Percentiles rank a stretch among this genome's conserved stretches.
These are phyloP conservation scores for Phanerochaete carnosa DNA, from an alignment of 768 basidiomycete genomes.

Conservation along the genomic window DNA sequence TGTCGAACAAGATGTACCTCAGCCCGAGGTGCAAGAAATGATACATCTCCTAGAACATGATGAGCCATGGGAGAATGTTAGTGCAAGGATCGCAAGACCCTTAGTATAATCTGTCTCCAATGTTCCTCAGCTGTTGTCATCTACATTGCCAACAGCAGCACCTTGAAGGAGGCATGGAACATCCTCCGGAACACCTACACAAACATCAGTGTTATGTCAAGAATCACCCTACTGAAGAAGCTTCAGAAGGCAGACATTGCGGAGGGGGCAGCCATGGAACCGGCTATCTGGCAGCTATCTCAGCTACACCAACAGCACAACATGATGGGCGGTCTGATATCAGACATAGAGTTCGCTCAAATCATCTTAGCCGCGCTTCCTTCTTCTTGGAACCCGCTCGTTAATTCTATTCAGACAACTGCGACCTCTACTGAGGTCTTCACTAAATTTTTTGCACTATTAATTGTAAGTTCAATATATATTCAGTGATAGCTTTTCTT, in stretches of 20 bases:
- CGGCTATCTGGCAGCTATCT: background rate
- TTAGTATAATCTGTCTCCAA: background rate
- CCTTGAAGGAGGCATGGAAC: background rate
- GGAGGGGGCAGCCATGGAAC: no score
- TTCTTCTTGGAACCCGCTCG: no score
- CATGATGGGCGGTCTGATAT: background rate
- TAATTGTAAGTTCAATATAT: no score
- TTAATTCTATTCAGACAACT: no score
- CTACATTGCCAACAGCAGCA: background rate
- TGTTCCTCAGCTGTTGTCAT: background rate
- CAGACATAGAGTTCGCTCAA: background rate
- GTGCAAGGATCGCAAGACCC: background rate
- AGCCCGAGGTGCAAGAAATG: no score
- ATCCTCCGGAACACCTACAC: background rate
- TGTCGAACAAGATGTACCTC: no score
- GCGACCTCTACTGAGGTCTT: no score
- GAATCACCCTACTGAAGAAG: background rate
- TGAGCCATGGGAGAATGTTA: no score
- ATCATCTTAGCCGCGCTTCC: background rate
- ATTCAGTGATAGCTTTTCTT: no score
- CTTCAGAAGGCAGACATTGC: background rate
- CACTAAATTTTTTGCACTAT: no score
- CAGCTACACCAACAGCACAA: background rate
- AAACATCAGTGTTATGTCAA: background rate
- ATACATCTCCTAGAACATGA: no score